A percentile compares a stretch with the other conserved stretches of the same genome.
Evolutionary conservation across 2,329 filamentous ascomycete genomes (phyloP).

Genomic region (Nemania diffusa): DNA sequence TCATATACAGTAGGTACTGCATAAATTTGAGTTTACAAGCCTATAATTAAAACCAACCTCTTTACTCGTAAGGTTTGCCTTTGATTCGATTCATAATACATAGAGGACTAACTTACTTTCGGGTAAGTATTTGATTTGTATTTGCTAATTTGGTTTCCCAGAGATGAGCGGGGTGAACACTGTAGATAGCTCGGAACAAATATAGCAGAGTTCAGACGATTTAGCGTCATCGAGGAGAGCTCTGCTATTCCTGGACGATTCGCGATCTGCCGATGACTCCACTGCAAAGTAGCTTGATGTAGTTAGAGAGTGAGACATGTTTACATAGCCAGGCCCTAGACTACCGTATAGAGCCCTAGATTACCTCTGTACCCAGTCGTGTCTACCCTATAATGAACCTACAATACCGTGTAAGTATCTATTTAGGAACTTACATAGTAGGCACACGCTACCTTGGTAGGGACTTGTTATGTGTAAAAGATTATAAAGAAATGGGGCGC

Average conservation of each 20-base stretch:
- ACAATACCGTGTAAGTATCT: neutral
- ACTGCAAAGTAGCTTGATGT: slow-evolving; percentile 11
- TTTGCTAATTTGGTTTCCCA: slow-evolving; percentile 7
- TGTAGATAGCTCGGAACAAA: slow-evolving; percentile 22
- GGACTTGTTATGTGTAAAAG: too few species aligned
- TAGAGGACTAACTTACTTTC: neutral
- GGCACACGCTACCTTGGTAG: neutral
- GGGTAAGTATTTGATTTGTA: slow-evolving; percentile 18
- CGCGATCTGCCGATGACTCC: slow-evolving; percentile 27
- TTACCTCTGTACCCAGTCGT: too few species aligned
- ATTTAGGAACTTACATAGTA: too few species aligned
- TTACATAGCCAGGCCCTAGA: slow-evolving; percentile 1
- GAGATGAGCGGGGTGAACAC: neutral
- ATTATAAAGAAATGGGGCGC: slow-evolving; percentile 11
- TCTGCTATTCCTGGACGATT: slow-evolving; percentile 27
- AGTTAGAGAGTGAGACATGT: neutral
- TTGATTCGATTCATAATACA: slow-evolving; percentile 1
- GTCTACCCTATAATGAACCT: too few species aligned
- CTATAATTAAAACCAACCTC: neutral
- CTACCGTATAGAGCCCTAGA: neutral
- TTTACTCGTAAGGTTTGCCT: neutral
- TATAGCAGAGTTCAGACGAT: slow-evolving; percentile 23
- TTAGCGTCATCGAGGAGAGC: slow-evolving; percentile 28
- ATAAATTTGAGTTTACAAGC: too few species aligned
- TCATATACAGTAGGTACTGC: too few species aligned